phyloP scores from a whole-genome alignment of 768 basidiomycete species.

The Mycena filopes region DNA sequence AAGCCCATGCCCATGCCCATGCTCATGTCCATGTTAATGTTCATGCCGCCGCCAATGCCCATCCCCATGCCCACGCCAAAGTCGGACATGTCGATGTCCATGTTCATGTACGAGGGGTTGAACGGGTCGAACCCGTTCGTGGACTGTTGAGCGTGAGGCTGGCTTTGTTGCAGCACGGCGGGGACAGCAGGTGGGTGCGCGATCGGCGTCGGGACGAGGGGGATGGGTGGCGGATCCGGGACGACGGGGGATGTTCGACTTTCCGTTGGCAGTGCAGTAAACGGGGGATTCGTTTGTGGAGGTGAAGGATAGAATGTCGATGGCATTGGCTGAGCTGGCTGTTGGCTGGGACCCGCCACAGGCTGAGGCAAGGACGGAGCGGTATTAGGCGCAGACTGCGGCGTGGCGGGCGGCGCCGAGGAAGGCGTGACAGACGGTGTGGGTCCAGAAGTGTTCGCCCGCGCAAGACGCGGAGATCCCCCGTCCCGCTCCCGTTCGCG shows the following conservation, averaged over 20 bases:
- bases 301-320: conserved; percentile 71
- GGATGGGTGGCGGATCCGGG: conserved; percentile 21
- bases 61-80: conserved; percentile 49
- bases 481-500: conserved; percentile 65
- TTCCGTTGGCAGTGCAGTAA: conserved; percentile 30
- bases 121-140: conserved; percentile 54
- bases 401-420: conserved; percentile 22
- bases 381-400: conserved; percentile 24
- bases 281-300: conserved; percentile 57
- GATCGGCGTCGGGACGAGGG: conserved; percentile 21
- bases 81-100: conserved; percentile 65
- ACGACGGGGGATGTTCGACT: conserved; percentile 35
- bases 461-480: conserved; percentile 47
- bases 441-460: conserved; percentile 38
- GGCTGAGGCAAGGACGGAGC: conserved; percentile 30
- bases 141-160: conserved; percentile 27
- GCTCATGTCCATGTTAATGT: conserved; percentile 41
- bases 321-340: conserved; percentile 36
- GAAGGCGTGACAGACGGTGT: conserved; percentile 37
- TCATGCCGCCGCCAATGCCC: conserved; percentile 42
- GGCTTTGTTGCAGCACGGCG: conserved; percentile 33
- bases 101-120: conserved; percentile 52
- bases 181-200: conserved; percentile 31
- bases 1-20: conserved; percentile 33
- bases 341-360: conserved; percentile 39